A percentile compares a stretch with the other conserved stretches of the same genome.
These are phyloP conservation scores for Xylaria polymorpha DNA, from an alignment of 2,329 filamentous ascomycete genomes.

Conservation along the genomic window DNA sequence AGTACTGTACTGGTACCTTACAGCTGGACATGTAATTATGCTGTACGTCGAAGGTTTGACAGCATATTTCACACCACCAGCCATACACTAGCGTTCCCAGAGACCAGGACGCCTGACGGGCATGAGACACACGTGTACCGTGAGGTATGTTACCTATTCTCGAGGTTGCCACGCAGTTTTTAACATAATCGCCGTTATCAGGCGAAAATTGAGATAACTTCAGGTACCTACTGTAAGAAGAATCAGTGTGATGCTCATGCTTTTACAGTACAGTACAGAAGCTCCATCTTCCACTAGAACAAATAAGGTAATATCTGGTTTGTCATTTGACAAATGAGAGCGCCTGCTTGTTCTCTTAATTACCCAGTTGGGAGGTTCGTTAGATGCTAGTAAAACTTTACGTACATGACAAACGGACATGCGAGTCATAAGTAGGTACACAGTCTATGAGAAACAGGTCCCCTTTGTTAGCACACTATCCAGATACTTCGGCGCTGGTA, in stretches of 20 bases:
- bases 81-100: not conserved
- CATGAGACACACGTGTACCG: too few relatives aligned
- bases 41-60: not conserved
- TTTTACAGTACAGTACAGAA: not conserved
- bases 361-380: not conserved
- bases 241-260: not conserved
- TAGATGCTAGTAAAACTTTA: not conserved
- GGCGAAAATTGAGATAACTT: not conserved
- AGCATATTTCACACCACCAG: not conserved
- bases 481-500: not conserved
- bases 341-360: not conserved
- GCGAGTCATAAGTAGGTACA: not conserved
- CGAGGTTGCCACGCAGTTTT: not conserved
- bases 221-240: too few relatives aligned
- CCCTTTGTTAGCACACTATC: not conserved
- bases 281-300: not conserved
- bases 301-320: slow-evolving; percentile 8
- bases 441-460: not conserved
- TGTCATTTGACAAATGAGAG: slow-evolving; percentile 10
- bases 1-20: slow-evolving; percentile 5
- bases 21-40: not conserved
- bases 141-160: not conserved
- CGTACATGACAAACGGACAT: not conserved
- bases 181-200: not conserved
- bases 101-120: not conserved